Conservation (phyloP, 768 basidiomycete genomes). For the Mycena amicta region DNA sequence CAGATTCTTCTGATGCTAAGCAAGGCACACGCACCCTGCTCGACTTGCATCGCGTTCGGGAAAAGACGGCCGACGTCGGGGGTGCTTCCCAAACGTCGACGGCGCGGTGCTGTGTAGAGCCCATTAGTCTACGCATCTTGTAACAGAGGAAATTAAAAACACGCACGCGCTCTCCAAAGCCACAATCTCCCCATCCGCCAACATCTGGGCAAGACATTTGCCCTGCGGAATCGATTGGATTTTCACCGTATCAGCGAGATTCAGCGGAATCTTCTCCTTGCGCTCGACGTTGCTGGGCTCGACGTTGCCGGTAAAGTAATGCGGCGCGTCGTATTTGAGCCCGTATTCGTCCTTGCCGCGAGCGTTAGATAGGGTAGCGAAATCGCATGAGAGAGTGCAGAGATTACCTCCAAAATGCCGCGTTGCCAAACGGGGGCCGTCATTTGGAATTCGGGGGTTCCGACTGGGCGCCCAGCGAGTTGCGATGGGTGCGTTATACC, state of each 20-base stretch:
- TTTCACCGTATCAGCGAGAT: slow-evolving; percentile 20
- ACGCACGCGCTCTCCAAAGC: slow-evolving; percentile 22
- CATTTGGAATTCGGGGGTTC: slow-evolving; percentile 25
- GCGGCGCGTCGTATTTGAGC: slow-evolving; percentile 15
- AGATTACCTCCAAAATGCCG: slow-evolving; percentile 22
- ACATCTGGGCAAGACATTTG: slow-evolving; percentile 23
- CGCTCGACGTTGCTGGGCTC: slow-evolving; percentile 19
- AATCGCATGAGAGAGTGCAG: no score
- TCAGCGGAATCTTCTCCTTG: slow-evolving; percentile 22
- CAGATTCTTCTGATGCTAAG: not conserved
- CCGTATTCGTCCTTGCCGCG: slow-evolving; percentile 23
- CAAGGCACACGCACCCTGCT: slow-evolving; percentile 4
- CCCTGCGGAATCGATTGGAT: slow-evolving; percentile 18
- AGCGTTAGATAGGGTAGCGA: no score
- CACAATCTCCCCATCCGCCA: slow-evolving; percentile 23
- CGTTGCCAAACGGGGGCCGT: slow-evolving; percentile 25
- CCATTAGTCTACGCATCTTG: not conserved
- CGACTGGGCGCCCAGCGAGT: slow-evolving; percentile 17
- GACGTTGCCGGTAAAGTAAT: slow-evolving; percentile 21
- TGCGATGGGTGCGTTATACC: slow-evolving; percentile 18
- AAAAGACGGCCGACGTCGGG: slow-evolving; percentile 19
- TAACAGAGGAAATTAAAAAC: not conserved
- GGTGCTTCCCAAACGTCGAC: slow-evolving; percentile 19
- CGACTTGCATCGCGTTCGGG: slow-evolving; percentile 18
- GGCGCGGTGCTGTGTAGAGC: slow-evolving; percentile 13